These are phyloP conservation scores for Pyrenophora seminiperda DNA, from an alignment of 2,329 filamentous ascomycete species.

Conservation along the genomic window DNA sequence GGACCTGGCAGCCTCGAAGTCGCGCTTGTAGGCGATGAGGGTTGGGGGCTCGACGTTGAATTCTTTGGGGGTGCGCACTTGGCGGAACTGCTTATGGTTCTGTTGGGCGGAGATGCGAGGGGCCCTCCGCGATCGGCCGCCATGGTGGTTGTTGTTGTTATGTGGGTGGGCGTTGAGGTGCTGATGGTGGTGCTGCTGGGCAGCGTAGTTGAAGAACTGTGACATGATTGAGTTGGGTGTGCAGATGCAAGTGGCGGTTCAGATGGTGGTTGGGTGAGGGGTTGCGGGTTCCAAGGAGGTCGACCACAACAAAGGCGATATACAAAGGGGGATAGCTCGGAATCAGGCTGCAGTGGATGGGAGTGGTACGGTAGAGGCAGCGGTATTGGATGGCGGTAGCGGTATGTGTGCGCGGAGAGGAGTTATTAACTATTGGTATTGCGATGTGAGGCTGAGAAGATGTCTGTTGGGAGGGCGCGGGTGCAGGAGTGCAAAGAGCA, in stretches of 20 bases:
- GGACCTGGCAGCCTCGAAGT: conserved; percentile 88
- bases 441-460: conserved; percentile 33
- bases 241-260: conserved; percentile 24
- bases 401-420: conserved; percentile 3
- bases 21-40: conserved; percentile 77
- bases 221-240: conserved; percentile 48
- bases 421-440: conserved; percentile 29
- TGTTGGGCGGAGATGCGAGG: conserved; percentile 80
- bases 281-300: conserved; percentile 19
- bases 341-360: conserved; percentile 5
- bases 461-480: conserved; percentile 22
- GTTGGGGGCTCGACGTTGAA: conserved; percentile 73
- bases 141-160: conserved; percentile 67
- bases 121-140: conserved; percentile 81
- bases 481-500: conserved; percentile 25
- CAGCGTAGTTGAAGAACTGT: conserved; percentile 56
- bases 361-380: conserved; percentile 18
- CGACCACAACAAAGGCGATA: conserved; percentile 35
- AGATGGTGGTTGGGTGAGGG: conserved; percentile 26
- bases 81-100: conserved; percentile 87
- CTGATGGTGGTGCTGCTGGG: conserved; percentile 50
- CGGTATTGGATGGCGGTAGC: conserved; percentile 16
- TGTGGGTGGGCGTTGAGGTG: conserved; percentile 65
- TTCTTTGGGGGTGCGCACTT: conserved; percentile 85
- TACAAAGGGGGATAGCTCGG: conserved; percentile 27